Percentiles rank a stretch among this genome's conserved stretches.
Conservation (phyloP, 179 eudicot species). For the Nepenthes alata region DNA sequence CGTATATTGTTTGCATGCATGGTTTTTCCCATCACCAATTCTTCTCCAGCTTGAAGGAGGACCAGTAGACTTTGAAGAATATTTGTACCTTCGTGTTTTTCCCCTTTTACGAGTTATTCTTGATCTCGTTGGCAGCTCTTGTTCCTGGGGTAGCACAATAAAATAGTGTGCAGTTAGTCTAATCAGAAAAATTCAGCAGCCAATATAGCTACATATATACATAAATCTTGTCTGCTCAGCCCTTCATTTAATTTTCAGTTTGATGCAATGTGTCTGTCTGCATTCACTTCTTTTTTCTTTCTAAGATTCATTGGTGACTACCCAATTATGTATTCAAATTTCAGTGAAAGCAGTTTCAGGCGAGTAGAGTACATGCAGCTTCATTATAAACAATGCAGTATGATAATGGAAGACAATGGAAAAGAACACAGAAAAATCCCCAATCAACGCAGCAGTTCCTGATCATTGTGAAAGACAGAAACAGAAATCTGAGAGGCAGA, state of each 20-base stretch:
- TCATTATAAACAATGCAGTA: too few relatives aligned
- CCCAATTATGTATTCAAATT: too few relatives aligned
- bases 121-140: conserved; percentile 38
- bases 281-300: too few relatives aligned
- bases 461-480: too few relatives aligned
- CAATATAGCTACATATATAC: background rate
- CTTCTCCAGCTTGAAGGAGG: conserved; percentile 85
- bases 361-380: too few relatives aligned
- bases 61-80: conserved; percentile 74
- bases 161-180: background rate
- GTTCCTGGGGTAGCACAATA: conserved; percentile 28
- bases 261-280: too few relatives aligned
- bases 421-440: too few relatives aligned
- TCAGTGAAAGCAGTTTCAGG: too few relatives aligned
- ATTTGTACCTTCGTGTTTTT: conserved; percentile 58
- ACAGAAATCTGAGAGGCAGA: too few relatives aligned
- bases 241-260: background rate
- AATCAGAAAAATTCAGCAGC: background rate
- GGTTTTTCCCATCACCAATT: conserved; percentile 52
- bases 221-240: background rate
- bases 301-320: too few relatives aligned
- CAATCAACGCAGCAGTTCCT: too few relatives aligned
- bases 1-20: conserved; percentile 50
- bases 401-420: too few relatives aligned
- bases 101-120: conserved; percentile 73